Base-by-base conservation (phyloP, 202 grass and related monocot species). In the Alloteropsis angusta region DNA sequence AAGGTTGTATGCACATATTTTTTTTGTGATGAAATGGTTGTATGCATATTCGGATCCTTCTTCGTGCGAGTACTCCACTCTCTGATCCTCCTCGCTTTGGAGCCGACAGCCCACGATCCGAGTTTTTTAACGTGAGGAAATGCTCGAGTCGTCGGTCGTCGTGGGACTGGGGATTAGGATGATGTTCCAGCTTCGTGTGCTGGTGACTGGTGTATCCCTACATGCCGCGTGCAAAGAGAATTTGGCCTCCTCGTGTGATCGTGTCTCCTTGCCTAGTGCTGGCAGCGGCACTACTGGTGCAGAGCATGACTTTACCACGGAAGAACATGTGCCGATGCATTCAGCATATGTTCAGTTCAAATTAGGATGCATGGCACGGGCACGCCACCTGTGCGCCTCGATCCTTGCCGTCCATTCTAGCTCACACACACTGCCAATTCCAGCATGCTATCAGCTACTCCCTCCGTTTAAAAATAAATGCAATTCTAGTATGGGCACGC, bases 51-150 rank as follows among this genome's bases (percentile, higher is more conserved):
- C 28, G 19, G 39, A 42, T 12, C 41, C 39, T 80, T 49, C 39
- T 80, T 49, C 47, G 38, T 15, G 45, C 67, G 45, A 28, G 57
- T 41, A 41, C 39, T 41, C 54, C 16, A 8, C 53, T 44, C 36
- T 18, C 42, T 42, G 45, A n/a, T 9, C 7, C 17, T 4, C 22
- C 61, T 46, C 30, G 36, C 19, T 69, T 74, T 80, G 11, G 16
- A 71, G 76, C 76, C 81, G 81, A 80, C 63, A 76, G 1, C 46
- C 19, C 63, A 80, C 70, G 76, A 71, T 84, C 1, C 9, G 0
- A 12, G 32, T 62, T 35, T 47, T 32, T 65, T 48, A 53, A 58
- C 32, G 38, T 11, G 65, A 13, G 28, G 53, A 55, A 32, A 32
- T 56, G 19, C 53, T 39, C 3, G 35, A 13, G 36, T 53, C 53